Conservation (phyloP, 306 rosid species). For the Rosa persica region DNA sequence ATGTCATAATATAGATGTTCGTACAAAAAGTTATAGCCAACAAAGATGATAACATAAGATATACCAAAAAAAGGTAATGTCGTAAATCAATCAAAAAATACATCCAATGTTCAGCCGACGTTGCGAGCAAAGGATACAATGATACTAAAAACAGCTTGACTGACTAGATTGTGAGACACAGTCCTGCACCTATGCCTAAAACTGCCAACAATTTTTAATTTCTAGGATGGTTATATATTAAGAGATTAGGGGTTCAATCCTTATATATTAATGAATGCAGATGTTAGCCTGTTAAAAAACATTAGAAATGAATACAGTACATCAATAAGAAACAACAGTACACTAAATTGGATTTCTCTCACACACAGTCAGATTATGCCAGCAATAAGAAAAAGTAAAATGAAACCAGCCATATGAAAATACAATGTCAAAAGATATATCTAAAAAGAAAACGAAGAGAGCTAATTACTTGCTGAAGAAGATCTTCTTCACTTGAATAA, state of each 20-base stretch:
- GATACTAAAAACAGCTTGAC: neutral
- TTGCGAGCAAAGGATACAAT: neutral
- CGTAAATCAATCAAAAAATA: neutral
- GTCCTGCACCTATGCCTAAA: neutral
- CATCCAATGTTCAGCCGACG: neutral
- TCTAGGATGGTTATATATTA: neutral
- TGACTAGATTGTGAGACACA: neutral
- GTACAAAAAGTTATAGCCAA: neutral
- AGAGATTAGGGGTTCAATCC: neutral
- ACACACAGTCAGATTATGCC: neutral
- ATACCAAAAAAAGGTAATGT: neutral
- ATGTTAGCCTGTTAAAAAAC: neutral
- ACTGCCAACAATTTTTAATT: neutral
- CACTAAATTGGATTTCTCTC: neutral
- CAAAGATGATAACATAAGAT: neutral
- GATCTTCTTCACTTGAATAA: conserved; percentile 66
- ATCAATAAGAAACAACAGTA: neutral
- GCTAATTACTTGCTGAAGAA: conserved; percentile 57
- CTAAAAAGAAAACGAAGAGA: neutral
- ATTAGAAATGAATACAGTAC: neutral
- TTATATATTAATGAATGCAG: neutral
- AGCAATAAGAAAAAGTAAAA: neutral
- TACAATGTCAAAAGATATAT: neutral
- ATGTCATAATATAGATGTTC: neutral
- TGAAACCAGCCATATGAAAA: neutral